A percentile compares a stretch with the other conserved stretches of the same genome.
These are phyloP conservation scores for Paramecium bursaria DNA, from an alignment of 73 alveolate genomes.

Conservation along the genomic window DNA sequence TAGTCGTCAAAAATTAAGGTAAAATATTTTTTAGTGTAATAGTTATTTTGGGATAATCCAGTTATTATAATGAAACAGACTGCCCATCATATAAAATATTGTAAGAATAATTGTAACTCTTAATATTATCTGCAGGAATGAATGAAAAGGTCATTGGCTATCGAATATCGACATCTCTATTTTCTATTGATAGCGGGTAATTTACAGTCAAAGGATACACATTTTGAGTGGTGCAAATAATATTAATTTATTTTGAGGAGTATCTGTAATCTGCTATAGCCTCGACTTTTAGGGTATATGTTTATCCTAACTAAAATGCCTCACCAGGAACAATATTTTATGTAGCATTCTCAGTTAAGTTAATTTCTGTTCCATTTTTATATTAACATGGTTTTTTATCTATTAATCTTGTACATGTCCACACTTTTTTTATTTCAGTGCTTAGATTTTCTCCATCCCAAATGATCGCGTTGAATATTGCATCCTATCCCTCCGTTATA, in stretches of 20 bases:
- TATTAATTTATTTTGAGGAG: not conserved
- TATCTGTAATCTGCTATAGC: slow-evolving; percentile 7
- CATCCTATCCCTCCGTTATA: not conserved
- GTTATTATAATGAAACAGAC: not conserved
- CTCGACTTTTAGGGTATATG: not conserved
- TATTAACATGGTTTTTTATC: not conserved
- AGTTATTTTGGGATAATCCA: slow-evolving; percentile 9
- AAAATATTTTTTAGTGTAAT: not conserved
- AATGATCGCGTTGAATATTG: not conserved
- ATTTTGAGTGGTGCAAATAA: slow-evolving; percentile 1
- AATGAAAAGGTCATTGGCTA: slow-evolving; percentile 9
- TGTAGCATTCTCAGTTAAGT: not conserved
- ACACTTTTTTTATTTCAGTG: not conserved
- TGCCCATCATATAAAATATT: not conserved
- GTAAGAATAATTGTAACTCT: not conserved
- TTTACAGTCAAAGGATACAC: not conserved
- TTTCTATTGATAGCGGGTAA: not conserved
- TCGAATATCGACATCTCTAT: not conserved
- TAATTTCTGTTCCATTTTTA: not conserved
- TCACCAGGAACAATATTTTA: not conserved
- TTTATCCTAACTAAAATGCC: not conserved
- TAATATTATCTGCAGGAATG: not conserved
- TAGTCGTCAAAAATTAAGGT: not conserved
- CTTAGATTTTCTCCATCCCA: slow-evolving; percentile 28
- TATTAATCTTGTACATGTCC: not conserved